Evolutionary conservation across 176 grass and related monocot species (phyloP).

Genomic region (Carex cristatella): DNA sequence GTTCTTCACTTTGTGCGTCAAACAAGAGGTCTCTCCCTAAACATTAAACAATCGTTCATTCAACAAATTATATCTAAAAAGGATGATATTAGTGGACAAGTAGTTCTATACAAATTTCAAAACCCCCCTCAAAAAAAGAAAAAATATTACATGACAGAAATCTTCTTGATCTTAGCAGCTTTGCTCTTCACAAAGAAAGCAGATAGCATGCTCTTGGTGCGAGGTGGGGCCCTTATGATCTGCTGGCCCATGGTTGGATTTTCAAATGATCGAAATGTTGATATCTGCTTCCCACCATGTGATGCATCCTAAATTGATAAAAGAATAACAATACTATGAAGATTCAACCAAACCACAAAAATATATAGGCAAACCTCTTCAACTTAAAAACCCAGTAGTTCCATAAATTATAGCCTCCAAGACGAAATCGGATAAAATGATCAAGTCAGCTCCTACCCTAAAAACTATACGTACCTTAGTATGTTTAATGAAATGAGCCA

Average conservation of each 20-base stretch:
- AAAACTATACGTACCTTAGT: neutral
- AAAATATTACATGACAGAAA: conserved; percentile 35
- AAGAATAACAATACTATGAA: conserved; percentile 7
- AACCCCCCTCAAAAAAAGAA: neutral
- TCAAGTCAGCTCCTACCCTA: neutral
- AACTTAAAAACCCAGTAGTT: neutral
- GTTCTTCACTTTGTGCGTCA: neutral
- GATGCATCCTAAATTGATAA: conserved; percentile 47
- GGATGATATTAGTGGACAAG: neutral
- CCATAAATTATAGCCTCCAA: neutral
- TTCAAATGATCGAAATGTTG: conserved; percentile 59
- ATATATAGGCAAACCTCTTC: neutral
- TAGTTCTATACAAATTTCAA: conserved; percentile 17
- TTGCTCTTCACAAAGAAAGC: conserved; percentile 76
- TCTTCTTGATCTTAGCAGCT: conserved; percentile 64
- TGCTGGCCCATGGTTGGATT: conserved; percentile 48
- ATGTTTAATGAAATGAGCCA: neutral
- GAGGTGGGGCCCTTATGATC: conserved; percentile 54
- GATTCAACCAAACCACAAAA: neutral
- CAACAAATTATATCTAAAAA: neutral
- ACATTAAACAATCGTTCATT: neutral
- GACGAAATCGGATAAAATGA: neutral
- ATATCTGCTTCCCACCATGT: conserved; percentile 29
- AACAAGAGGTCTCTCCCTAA: neutral
- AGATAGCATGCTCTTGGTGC: conserved; percentile 71